Base-by-base conservation (phyloP, 108 stramenopile species). In the Heterococcus sp. region DNA sequence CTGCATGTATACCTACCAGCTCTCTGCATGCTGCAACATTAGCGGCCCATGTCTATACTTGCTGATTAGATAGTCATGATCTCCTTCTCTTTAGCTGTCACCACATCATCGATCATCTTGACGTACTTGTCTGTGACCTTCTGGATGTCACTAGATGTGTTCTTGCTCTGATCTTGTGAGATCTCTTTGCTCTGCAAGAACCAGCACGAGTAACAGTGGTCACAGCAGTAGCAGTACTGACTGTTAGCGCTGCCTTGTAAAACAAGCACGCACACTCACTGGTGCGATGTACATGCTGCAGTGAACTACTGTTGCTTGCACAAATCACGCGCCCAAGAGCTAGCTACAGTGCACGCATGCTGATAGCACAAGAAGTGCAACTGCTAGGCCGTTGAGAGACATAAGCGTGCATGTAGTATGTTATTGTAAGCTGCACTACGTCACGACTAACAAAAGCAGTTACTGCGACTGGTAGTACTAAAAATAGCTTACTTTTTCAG, bases 81-180 rank as follows among this genome's bases (percentile, higher is more conserved):
- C 76, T 97, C 96, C 85, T 95, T 95, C 73, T 97, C 96, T 86
- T 97, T 97, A 73, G 82, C 87, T 0, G 89, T 65, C 4, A 93
- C 91, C 69, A 92, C 86, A n/a, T 90, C 91, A 77, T 97, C 96
- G 66, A 97, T 87, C 65, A 88, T 71, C 89, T 97, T 95, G 31
- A 90, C 78, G 75, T 87, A 88, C 66, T 91, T 87, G 81, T 97
- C 94, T 1, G 96, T 95, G 72, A 93, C 63, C 82, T 95, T 94
- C 87, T 97, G 94, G 37, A 96, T 87, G 27, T 80, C 79, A 72
- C 94, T 94, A 69, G 87, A 90, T 26, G 88, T 92, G 71, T 93
- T 91, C 76, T 92, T 89, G 3, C 82, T 58, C 75, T 84, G 90
- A 78, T 94, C 86, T 75, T 91, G 70, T 14, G 35, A 58, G 46